Evolutionary conservation across 441 rosid species (phyloP), one percentile per base, ranked within the genome.

Genomic region (Euphorbia neoarborescens): DNA sequence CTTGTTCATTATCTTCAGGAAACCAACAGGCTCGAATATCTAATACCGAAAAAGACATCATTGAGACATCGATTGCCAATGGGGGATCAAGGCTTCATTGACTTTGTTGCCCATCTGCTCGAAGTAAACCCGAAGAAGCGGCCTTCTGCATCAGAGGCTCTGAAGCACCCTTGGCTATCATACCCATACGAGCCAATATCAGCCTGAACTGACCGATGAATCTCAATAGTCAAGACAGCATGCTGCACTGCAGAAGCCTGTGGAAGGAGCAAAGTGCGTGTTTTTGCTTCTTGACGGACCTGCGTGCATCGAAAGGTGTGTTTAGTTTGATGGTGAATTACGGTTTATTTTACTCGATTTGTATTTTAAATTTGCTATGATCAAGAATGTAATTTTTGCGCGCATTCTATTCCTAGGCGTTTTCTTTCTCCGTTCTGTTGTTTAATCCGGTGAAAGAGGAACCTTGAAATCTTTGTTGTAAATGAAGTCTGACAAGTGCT

Each of bases 41-140:
- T 91, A 76, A 89, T 94, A 72, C 96, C 96, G 0, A 91, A 94
- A 80, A 90, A 86, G 86, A 83, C 97, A 70, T 91, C 96, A 34
- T 72, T 91, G 75, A 83, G 91, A 81, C 97, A 87, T 75, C 84
- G 99, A 42, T 73, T 94, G 73, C 95, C 94, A 10, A 94, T 91
- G 96, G 99, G 99, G 53, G 99, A 94, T 77, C 97, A 89, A 80
- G 97, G 94, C 35, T 94, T 94, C 83, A 82, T 89, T 12, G 96
- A 90, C 71, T 94, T 94, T 76, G 92, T 94, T 11, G 78, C 74
- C 40, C 86, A 91, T 85, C 80, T 94, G 82, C 96, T 94, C 28
- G 94, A 88, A 84, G 80, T 88, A 46, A 90, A 91, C 81, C 99
- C 97, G 38, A 86, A 84, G 83, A 90, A 88, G 79, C 96, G 97